These are phyloP conservation scores for Lithocarpus polystachyus DNA, from an alignment of 306 rosid genomes.

Conservation along the genomic window DNA sequence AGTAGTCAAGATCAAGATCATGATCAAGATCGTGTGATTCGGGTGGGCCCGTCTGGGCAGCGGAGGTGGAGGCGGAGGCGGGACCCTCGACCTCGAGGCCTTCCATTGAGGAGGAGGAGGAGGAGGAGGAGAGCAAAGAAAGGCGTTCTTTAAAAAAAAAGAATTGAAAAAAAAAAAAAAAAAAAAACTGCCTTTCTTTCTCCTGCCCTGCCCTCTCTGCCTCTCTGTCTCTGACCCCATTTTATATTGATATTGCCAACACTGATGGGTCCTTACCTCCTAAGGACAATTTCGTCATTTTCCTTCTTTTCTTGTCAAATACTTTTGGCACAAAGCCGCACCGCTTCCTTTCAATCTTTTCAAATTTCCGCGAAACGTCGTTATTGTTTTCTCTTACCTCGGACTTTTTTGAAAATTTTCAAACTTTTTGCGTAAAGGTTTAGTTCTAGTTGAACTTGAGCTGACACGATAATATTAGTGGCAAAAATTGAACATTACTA, in stretches of 20 bases:
- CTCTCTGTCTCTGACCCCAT: slow-evolving; percentile 9
- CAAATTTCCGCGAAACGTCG: too few species aligned
- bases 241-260: slow-evolving; percentile 18
- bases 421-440: too few species aligned
- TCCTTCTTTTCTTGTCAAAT: too few species aligned
- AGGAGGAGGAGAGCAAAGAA: slow-evolving; percentile 28
- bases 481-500: too few species aligned
- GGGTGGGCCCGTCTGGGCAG: slow-evolving; percentile 12
- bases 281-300: slow-evolving; percentile 4
- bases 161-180: neutral
- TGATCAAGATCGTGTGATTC: slow-evolving; percentile 28
- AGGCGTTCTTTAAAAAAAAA: slow-evolving; percentile 5
- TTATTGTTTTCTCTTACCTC: too few species aligned
- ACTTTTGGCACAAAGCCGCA: too few species aligned
- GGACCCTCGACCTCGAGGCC: slow-evolving; percentile 52
- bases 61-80: slow-evolving; percentile 22
- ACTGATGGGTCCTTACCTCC: neutral
- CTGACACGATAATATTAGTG: too few species aligned
- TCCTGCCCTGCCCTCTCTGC: slow-evolving; percentile 16
- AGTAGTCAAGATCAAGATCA: slow-evolving; percentile 25
- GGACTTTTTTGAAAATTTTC: too few species aligned
- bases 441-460: too few species aligned
- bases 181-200: slow-evolving; percentile 27
- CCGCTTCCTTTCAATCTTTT: too few species aligned
- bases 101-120: slow-evolving; percentile 55